These are phyloP conservation scores for Rhizopogon salebrosus DNA, from an alignment of 768 basidiomycete genomes.

Conservation along the genomic window DNA sequence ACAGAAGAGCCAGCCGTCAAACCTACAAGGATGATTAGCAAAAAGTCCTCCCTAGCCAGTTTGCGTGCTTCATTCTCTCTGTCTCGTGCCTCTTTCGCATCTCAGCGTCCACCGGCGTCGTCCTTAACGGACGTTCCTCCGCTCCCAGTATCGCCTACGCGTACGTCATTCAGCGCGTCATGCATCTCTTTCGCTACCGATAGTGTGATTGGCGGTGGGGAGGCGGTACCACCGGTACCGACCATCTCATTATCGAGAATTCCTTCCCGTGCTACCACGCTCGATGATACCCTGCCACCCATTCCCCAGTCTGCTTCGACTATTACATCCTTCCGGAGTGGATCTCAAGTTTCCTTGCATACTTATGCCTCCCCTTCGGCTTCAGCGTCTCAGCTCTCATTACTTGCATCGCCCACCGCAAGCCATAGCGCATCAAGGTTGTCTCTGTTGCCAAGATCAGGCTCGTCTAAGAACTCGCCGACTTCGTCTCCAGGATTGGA, in stretches of 20 bases:
- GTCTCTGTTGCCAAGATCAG: conserved; percentile 17
- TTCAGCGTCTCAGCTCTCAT: conserved; percentile 17
- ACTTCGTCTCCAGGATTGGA: conserved; percentile 19
- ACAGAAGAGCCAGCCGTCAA: conserved; percentile 11
- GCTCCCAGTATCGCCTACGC: conserved; percentile 20
- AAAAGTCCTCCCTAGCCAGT: conserved; percentile 27
- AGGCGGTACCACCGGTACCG: not conserved
- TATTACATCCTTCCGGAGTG: conserved; percentile 17
- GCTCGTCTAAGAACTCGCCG: conserved; percentile 23
- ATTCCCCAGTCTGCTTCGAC: conserved; percentile 26
- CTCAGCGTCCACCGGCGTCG: conserved; percentile 18
- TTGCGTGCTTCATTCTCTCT: conserved; percentile 25
- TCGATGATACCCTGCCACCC: conserved; percentile 14
- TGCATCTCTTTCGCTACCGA: conserved; percentile 4
- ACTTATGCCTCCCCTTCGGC: not conserved
- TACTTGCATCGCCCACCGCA: not conserved
- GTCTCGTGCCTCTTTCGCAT: conserved; percentile 23
- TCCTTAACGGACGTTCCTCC: conserved; percentile 20
- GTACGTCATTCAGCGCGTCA: conserved; percentile 6
- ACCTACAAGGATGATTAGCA: conserved; percentile 17
- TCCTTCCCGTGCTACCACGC: conserved; percentile 14
- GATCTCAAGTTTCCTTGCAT: conserved; percentile 19
- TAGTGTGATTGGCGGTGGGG: not conserved
- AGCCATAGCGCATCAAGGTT: conserved; percentile 12
- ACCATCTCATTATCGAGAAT: conserved; percentile 15